Evolutionary conservation across 805 yeast species (phyloP), one percentile per base, ranked within the genome.

Genomic region (Lachancea sp.): DNA sequence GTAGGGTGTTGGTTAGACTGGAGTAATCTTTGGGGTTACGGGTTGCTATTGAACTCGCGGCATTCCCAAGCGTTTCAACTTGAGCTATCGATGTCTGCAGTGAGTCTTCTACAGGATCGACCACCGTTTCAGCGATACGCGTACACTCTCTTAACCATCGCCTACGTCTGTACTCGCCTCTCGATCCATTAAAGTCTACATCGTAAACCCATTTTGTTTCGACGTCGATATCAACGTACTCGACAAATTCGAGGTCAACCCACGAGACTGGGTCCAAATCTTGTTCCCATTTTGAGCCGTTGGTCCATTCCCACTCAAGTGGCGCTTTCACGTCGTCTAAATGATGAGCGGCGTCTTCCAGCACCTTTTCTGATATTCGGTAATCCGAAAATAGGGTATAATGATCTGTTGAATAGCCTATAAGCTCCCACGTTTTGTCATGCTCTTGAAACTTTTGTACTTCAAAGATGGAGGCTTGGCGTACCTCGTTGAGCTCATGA

Each of bases 141-240:
- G 51, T 48, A 22, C 65, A 67, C 6, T 51, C 45, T 39, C 85
- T 61, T 2, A 74, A 62, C 89, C 89, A 82, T 57, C 87, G 69
- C 52, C 90, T 68, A 54, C 90, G 68, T 49, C 89, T 67, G 52
- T 67, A 72, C 30, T 61, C 49, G 3, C 61, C 62, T 28, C 61
- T 53, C 8, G 50, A 48, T 4, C 60, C 56, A 29, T 58, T 64
- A 7, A 56, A 34, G 33, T 57, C 56, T 28, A 60, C 55, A 58
- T 86, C 95, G 57, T 86, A 86, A 15, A 84, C 90, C 95, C 95
- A 86, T 59, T 86, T 86, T 29, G 82, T 83, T 41, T 78, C 88
- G 21, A 74, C 66, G 61, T 86, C 94, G 16, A 83, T 68, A 16
- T 68, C 70, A 12, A 81, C 77, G 33, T 75, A 60, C 42, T 74